phyloP scores from a whole-genome alignment of 345 rosid species.

The Capsella bursapastoris region DNA sequence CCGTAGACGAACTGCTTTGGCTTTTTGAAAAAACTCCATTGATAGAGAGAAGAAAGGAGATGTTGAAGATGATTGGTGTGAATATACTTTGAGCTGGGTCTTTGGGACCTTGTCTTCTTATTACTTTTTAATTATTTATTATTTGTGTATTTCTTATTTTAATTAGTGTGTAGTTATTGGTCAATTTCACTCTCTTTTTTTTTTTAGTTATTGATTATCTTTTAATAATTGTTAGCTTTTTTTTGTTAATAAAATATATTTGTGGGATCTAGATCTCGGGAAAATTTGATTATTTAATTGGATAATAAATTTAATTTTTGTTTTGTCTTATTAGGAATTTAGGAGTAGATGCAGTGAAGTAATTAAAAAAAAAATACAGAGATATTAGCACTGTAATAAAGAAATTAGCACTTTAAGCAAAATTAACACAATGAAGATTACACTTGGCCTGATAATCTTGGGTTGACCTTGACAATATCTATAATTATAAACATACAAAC shows the following conservation, averaged over 20 bases:
- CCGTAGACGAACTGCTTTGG: conserved; percentile 71
- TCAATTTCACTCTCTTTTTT: neutral
- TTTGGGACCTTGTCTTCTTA: neutral
- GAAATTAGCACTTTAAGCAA: too few species aligned
- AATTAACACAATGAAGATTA: too few species aligned
- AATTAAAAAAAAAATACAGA: neutral
- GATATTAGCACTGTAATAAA: neutral
- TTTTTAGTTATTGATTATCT: neutral
- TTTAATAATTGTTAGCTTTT: neutral
- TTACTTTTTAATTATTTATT: neutral
- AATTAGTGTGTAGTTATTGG: neutral
- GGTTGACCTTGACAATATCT: too few species aligned
- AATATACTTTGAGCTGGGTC: neutral
- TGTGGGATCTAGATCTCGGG: neutral
- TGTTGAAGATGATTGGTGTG: conserved; percentile 27
- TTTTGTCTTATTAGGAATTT: neutral
- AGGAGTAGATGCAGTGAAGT: neutral
- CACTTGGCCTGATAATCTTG: too few species aligned
- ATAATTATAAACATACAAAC: too few species aligned
- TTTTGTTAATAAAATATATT: neutral
- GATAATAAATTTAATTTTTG: neutral
- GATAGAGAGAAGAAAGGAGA: conserved; percentile 19
- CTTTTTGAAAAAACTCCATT: conserved; percentile 82
- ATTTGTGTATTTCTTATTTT: neutral
- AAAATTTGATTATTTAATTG: neutral